Base-by-base conservation (phyloP, 192 early-diverging fungal genomes). In the Rhizophlyctis rosea region DNA sequence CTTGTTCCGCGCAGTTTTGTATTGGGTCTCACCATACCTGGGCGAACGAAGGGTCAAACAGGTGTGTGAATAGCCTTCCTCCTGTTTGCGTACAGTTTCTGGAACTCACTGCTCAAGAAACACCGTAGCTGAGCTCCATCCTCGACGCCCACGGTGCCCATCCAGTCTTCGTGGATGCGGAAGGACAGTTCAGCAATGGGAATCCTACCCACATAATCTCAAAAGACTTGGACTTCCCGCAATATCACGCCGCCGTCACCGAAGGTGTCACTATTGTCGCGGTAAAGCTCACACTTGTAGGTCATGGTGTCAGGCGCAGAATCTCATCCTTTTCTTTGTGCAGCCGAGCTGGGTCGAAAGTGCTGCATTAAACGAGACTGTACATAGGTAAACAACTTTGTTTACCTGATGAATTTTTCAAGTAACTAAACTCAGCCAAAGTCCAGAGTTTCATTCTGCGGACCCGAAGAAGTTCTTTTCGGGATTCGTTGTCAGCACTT, bases 401-500 rank as follows among this genome's bases (percentile, higher is more conserved):
- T 44, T 7, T 18, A 18, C 7, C 39, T 7, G 39, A 13, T 18
- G 39, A 18, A 44, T 44, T 7, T 18, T 44, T 18, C 3, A 28
- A 11, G 24, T 24, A 34, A 13, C 53, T 25, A 35, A n/a, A 4
- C n/a, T 16, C 47, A 21, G 28, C 39, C 23, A 24, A 35, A 80
- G 76, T 2, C 34, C 73, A 3, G 7, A 67, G 14, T 69, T 64
- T 21, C 71, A 72, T 54, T 77, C 75, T 4, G 34, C 75, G 5
- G 72, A 81, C 65, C 80, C 80, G 0, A 36, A 31, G 3, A 73
- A 70, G 34, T 69, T 78, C 30, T 75, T 79, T 32, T 76, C 76
- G 13, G 80, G 77, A 7, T n/a, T 81, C 3, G 72, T 74, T 13
- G 64, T 68, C 9, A 57, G 53, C 25, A 68, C 67, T 18, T 60